Conservation (phyloP, 305 asterid species). For the Nicotiana rustica region DNA sequence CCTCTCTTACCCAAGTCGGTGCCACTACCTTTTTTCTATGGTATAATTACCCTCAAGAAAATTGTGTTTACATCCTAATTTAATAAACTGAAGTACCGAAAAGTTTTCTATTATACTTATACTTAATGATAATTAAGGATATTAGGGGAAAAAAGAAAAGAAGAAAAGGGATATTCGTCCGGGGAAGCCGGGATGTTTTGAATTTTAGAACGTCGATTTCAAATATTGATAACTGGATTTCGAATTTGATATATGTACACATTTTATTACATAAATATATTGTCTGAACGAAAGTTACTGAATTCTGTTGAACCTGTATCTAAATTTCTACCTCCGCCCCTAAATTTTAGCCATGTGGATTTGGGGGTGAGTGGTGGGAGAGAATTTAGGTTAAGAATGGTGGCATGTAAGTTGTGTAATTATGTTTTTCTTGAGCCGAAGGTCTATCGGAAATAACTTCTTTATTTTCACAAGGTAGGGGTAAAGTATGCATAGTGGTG, state of each 20-base stretch:
- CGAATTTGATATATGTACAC: no score
- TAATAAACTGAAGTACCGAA: constrained; percentile 2
- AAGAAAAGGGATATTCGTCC: not conserved
- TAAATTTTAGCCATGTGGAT: not conserved
- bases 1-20: constrained; percentile 26
- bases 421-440: no score
- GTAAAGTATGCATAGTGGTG: no score
- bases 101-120: not conserved
- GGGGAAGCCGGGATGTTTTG: no score
- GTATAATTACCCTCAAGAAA: not conserved
- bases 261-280: no score
- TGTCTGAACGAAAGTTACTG: no score
- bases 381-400: not conserved
- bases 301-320: no score
- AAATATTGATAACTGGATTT: no score
- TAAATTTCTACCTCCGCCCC: no score
- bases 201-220: no score
- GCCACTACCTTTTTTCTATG: not conserved
- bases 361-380: not conserved
- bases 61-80: not conserved
- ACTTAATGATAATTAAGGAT: constrained; percentile 9
- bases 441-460: no score
- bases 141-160: not conserved
- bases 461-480: no score
- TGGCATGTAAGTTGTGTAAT: constrained; percentile 11